Conservation (phyloP, 176 grass and related monocot species). For the Ampelocalamus luodianensis region DNA sequence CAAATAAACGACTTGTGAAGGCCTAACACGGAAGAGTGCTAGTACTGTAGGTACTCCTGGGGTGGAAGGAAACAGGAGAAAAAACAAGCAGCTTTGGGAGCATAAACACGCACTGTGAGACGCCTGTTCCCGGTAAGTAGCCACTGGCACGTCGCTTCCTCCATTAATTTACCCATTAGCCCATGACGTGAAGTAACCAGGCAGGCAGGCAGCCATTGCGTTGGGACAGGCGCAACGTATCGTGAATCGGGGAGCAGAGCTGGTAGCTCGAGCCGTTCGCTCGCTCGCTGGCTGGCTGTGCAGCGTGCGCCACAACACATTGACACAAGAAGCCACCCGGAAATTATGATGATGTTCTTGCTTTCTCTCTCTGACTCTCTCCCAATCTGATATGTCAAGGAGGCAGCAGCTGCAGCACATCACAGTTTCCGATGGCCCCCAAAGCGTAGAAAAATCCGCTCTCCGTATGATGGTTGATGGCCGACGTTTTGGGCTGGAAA, state of each 20-base stretch:
- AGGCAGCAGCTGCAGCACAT: slow-evolving; percentile 26
- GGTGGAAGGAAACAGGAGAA: neutral
- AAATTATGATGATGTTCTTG: neutral
- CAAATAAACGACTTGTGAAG: neutral
- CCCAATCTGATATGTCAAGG: neutral
- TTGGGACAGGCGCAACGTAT: slow-evolving; percentile 15
- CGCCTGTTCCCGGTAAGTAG: slow-evolving; percentile 11
- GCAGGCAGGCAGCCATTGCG: neutral
- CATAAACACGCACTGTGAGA: neutral
- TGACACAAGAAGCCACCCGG: neutral
- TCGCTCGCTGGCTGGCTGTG: neutral
- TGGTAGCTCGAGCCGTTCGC: slow-evolving; percentile 37
- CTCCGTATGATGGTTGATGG: neutral
- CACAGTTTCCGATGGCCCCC: slow-evolving; percentile 15
- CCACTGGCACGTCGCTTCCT: neutral
- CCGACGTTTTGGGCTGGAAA: neutral
- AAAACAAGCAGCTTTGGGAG: neutral
- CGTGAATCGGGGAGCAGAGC: slow-evolving; percentile 12
- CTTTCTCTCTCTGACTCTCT: neutral
- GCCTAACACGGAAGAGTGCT: neutral
- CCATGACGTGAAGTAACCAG: neutral
- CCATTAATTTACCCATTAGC: slow-evolving; percentile 29
- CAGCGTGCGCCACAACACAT: neutral
- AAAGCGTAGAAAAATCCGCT: neutral
- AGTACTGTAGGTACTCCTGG: neutral